Evolutionary conservation across 108 stramenopile species (phyloP).

Genomic region (Skeletonema menzelii): DNA sequence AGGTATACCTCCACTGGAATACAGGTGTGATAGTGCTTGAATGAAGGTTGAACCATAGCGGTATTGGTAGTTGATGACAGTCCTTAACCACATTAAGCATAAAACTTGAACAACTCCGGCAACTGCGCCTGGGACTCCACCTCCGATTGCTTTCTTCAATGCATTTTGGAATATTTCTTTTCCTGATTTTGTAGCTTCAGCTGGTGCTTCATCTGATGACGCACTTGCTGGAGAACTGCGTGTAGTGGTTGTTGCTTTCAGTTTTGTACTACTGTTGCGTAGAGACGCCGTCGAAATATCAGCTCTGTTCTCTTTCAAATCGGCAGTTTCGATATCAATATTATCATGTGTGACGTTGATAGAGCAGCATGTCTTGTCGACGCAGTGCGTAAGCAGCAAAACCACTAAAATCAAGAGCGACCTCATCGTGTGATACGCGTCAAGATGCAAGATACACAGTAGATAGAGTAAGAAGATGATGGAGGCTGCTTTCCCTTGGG

Average conservation of each 20-base stretch:
- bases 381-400: not conserved
- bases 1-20: slow-evolving; percentile 83
- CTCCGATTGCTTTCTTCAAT: slow-evolving; percentile 69
- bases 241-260: not conserved
- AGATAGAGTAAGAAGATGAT: no score
- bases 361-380: not conserved
- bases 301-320: not conserved
- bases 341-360: not conserved
- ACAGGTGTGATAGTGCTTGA: slow-evolving; percentile 70
- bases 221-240: not conserved
- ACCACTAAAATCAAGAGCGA: not conserved
- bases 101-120: slow-evolving; percentile 92
- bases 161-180: slow-evolving; percentile 46
- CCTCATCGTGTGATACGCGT: not conserved
- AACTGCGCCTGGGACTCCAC: slow-evolving; percentile 87
- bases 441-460: no score
- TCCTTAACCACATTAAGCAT: slow-evolving; percentile 87
- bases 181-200: not conserved
- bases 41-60: slow-evolving; percentile 87
- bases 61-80: slow-evolving; percentile 94
- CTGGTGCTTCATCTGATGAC: not conserved
- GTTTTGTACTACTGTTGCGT: not conserved
- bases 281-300: not conserved
- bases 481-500: no score
- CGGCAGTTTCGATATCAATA: not conserved